Conservation (phyloP, 2,329 filamentous ascomycete species). For the Ceratocystis diversiconidia region DNA sequence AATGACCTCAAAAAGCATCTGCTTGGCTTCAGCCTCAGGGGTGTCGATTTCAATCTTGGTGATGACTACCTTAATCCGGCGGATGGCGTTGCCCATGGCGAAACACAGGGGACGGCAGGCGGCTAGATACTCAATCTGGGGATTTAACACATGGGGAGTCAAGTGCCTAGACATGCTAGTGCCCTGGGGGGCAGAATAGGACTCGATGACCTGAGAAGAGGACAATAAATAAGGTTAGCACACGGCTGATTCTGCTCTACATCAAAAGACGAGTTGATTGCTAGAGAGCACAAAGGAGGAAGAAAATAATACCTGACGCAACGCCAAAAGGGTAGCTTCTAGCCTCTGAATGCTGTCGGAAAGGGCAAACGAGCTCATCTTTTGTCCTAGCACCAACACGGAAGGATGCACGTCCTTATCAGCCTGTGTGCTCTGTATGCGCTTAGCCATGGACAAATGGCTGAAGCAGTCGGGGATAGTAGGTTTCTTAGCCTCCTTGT, state of each 20-base stretch:
- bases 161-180: constrained; percentile 82
- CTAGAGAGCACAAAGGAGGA: not conserved
- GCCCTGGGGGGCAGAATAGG: constrained; percentile 78
- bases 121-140: constrained; percentile 88
- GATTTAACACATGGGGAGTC: constrained; percentile 77
- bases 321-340: constrained; percentile 74
- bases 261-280: not conserved
- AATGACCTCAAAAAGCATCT: constrained; percentile 62
- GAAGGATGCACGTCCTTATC: constrained; percentile 74
- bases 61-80: constrained; percentile 85
- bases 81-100: constrained; percentile 92
- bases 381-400: constrained; percentile 71
- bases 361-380: constrained; percentile 78
- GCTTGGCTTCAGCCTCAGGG: constrained; percentile 69
- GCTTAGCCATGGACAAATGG: constrained; percentile 58
- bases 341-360: constrained; percentile 81
- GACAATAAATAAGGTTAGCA: constrained; percentile 18
- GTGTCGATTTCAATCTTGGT: constrained; percentile 78
- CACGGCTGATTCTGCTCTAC: not conserved
- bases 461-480: constrained; percentile 62
- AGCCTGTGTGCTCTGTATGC: constrained; percentile 41
- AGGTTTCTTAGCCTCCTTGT: constrained; percentile 39
- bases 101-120: constrained; percentile 92
- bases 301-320: constrained; percentile 53
- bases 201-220: constrained; percentile 58